Evolutionary conservation across 768 basidiomycete genomes (phyloP).

Genomic region (Favolaschia claudopus): DNA sequence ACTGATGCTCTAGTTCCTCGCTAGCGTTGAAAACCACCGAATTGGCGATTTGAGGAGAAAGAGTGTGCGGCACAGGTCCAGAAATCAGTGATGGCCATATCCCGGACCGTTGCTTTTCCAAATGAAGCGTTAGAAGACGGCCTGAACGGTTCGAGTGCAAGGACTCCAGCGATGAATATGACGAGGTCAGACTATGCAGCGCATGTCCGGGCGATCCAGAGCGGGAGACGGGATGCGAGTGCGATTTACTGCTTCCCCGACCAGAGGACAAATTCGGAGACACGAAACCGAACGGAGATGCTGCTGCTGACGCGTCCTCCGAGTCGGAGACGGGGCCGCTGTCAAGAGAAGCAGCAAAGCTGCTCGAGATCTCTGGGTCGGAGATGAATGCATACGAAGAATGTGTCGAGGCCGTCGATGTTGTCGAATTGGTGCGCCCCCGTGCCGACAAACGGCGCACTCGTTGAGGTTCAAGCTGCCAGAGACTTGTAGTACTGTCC

Average conservation of each 20-base stretch:
- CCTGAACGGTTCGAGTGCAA: slow-evolving; percentile 64
- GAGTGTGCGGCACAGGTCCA: slow-evolving; percentile 71
- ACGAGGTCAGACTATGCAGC: slow-evolving; percentile 68
- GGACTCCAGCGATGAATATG: slow-evolving; percentile 81
- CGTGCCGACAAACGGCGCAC: slow-evolving; percentile 56
- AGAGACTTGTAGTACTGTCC: slow-evolving; percentile 70
- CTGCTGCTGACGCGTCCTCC: slow-evolving; percentile 71
- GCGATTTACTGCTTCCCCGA: slow-evolving; percentile 54
- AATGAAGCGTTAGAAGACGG: slow-evolving; percentile 77
- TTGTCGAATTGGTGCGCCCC: slow-evolving; percentile 78
- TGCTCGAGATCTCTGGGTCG: slow-evolving; percentile 86
- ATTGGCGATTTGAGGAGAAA: slow-evolving; percentile 60
- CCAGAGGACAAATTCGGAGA: slow-evolving; percentile 69
- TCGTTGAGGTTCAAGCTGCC: slow-evolving; percentile 79
- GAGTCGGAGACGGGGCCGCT: slow-evolving; percentile 75
- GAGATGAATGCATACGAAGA: slow-evolving; percentile 86
- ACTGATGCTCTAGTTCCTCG: slow-evolving; percentile 65
- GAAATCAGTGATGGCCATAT: slow-evolving; percentile 87
- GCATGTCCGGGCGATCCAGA: slow-evolving; percentile 65
- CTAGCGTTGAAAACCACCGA: slow-evolving; percentile 61
- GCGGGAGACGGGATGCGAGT: slow-evolving; percentile 53
- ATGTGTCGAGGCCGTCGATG: slow-evolving; percentile 78
- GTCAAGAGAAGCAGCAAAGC: slow-evolving; percentile 83
- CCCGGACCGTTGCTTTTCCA: slow-evolving; percentile 80
- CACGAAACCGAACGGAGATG: slow-evolving; percentile 64